Evolutionary conservation across 1,284 basidiomycete species (phyloP).

Genomic region (Leccinum angustisporum): DNA sequence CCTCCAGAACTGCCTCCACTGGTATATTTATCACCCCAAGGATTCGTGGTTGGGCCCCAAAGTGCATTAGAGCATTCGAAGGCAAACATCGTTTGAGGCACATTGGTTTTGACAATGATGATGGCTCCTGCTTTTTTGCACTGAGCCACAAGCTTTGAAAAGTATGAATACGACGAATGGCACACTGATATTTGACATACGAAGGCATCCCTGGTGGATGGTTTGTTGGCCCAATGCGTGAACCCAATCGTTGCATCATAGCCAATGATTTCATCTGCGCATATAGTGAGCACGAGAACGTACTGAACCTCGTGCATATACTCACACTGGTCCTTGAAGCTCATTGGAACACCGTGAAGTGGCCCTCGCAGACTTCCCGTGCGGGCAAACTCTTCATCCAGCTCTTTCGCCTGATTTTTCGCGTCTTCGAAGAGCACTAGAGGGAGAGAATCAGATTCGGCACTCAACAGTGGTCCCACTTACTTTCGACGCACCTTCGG

Average conservation of each 20-base stretch:
- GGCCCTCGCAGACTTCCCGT: slow-evolving; percentile 66
- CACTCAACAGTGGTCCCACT: background rate
- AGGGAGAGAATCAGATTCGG: background rate
- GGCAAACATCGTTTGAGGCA: slow-evolving; percentile 80
- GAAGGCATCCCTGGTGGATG: slow-evolving; percentile 54
- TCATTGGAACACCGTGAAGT: slow-evolving; percentile 81
- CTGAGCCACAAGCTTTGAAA: slow-evolving; percentile 41
- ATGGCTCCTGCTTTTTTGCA: slow-evolving; percentile 51
- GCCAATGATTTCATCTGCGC: slow-evolving; percentile 57
- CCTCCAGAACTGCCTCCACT: slow-evolving; percentile 81
- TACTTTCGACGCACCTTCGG: slow-evolving; percentile 55
- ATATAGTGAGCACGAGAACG: slow-evolving; percentile 9
- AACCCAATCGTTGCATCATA: slow-evolving; percentile 75
- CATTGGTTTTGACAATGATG: slow-evolving; percentile 74
- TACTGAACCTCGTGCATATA: background rate
- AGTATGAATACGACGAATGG: background rate
- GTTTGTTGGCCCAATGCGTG: slow-evolving; percentile 63
- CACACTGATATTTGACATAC: slow-evolving; percentile 40
- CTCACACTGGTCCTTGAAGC: slow-evolving; percentile 71
- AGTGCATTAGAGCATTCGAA: slow-evolving; percentile 88
- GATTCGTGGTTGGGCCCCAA: slow-evolving; percentile 77
- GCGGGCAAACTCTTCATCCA: slow-evolving; percentile 64
- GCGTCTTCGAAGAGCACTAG: slow-evolving; percentile 73
- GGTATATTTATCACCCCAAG: slow-evolving; percentile 62
- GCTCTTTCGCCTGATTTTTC: slow-evolving; percentile 54